phyloP scores from a whole-genome alignment of 2,329 filamentous ascomycete genomes.

The Cordyceps cateniannulata region DNA sequence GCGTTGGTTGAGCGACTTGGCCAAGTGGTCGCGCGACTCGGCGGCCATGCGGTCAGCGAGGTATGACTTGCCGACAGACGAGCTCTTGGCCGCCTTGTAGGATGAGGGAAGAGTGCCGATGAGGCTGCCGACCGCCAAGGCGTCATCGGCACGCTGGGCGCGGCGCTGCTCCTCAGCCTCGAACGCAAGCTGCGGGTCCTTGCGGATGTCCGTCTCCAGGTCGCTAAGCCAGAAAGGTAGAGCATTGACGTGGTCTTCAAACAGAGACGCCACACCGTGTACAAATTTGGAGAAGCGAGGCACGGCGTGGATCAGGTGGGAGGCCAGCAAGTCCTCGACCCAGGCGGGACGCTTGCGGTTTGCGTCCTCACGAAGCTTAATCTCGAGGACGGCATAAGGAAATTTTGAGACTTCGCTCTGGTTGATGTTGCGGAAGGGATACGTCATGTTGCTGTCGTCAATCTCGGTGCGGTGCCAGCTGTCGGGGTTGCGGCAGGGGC shows the following conservation, averaged over 20 bases:
- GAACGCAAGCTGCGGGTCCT: constrained; percentile 84
- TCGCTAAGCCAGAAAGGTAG: constrained; percentile 95
- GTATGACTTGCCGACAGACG: constrained; percentile 62
- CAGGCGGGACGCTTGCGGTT: constrained; percentile 69
- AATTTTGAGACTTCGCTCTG: constrained; percentile 89
- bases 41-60: constrained; percentile 49
- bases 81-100: constrained; percentile 57
- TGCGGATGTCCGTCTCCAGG: constrained; percentile 87
- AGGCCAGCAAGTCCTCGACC: constrained; percentile 87
- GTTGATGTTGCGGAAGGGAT: constrained; percentile 80
- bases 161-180: constrained; percentile 84
- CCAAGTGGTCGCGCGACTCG: constrained; percentile 31
- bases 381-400: constrained; percentile 84
- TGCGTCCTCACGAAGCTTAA: constrained; percentile 70
- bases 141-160: constrained; percentile 75
- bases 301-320: constrained; percentile 83
- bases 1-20: constrained; percentile 21
- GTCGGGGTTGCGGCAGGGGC: constrained; percentile 82
- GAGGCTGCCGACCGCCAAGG: constrained; percentile 83
- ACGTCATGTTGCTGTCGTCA: constrained; percentile 74
- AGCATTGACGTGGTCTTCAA: constrained; percentile 93
- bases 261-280: constrained; percentile 83
- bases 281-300: constrained; percentile 96
- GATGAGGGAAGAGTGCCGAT: constrained; percentile 53
- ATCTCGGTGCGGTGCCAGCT: constrained; percentile 92